phyloP scores from a whole-genome alignment of 1,139 yeast genomes.

The Hemisphaericaspora xylanilytica region DNA sequence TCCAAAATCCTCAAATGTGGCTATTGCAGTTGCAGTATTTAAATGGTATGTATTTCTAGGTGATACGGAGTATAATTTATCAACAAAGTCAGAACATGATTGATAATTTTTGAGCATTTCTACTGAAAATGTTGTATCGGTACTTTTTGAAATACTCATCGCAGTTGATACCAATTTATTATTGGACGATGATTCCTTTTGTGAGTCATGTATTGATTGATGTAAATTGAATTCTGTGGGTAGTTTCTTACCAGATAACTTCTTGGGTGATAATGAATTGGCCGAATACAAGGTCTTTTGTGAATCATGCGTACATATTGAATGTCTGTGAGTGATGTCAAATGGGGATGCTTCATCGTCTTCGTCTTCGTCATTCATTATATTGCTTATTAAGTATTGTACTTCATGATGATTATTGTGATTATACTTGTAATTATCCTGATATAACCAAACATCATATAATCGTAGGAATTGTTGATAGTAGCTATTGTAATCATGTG shows the following conservation, averaged over 20 bases:
- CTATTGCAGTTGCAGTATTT: constrained; percentile 32
- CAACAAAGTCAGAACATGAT: constrained; percentile 31
- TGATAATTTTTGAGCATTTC: constrained; percentile 14
- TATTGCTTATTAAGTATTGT: constrained; percentile 8
- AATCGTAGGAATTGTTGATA: constrained; percentile 11
- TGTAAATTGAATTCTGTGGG: constrained; percentile 11
- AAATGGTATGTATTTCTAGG: constrained; percentile 41
- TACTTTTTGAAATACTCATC: constrained; percentile 6
- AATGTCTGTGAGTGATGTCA: constrained; percentile 6
- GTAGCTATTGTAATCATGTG: constrained; percentile 6
- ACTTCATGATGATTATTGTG: constrained; percentile 10
- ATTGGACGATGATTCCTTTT: not conserved
- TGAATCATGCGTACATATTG: constrained; percentile 13
- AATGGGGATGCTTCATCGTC: too few species aligned
- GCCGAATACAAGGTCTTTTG: constrained; percentile 11
- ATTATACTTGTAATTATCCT: constrained; percentile 6
- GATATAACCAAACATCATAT: constrained; percentile 13
- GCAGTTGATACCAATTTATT: constrained; percentile 6
- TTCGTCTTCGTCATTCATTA: constrained; percentile 3
- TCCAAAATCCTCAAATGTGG: constrained; percentile 14
- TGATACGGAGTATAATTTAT: constrained; percentile 39
- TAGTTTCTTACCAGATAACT: constrained; percentile 11
- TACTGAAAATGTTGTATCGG: not conserved
- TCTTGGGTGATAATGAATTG: constrained; percentile 8
- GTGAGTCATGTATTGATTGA: not conserved